Base-by-base conservation (phyloP, 192 early-diverging fungal species). In the Dissophora ornata region DNA sequence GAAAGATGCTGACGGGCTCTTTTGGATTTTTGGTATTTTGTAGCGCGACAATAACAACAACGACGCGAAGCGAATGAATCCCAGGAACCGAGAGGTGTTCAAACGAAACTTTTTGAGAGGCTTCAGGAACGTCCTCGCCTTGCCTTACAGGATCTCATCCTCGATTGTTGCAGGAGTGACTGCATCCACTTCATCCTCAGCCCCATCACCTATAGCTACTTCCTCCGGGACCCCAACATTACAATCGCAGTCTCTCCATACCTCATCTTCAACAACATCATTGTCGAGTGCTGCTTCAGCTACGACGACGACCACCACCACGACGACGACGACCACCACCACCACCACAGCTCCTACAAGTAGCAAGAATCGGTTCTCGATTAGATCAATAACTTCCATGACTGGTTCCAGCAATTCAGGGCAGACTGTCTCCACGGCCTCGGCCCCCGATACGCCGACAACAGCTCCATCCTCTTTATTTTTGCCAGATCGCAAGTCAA, bases 51-150 rank as follows among this genome's bases (percentile, higher is more conserved):
- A 30, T 22, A 50, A 34, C 30, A 68, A 70, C 1, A 50, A 15
- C 10, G 62, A 80, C 9, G 29, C 61, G 26, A 80, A 80, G 34
- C 36, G 69, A 19, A 80, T 83, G 48, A 67, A 78, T 40, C 71
- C 79, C 29, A 48, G 65, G 22, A 80, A 80, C 45, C 49, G 71
- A 44, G 81, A 83, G 30, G 44, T 80, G 12, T 83, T 80, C 29
- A 83, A 80, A 55, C 53, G 84, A 47, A 84, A 88, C 65, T 88
- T 84, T 50, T 57, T 88, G 4, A 70, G 58, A 7, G 84, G 83
- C 10, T 88, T 88, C 48, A 80, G 82, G 47, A 88, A 84, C 41
- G 80, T 88, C 10, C 29, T 88, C 0, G 69, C 81, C 16, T 40
- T 88, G 2, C 81, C 86, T 8, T 75, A 75, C 57, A 75, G 67